A percentile compares a stretch with the other conserved stretches of the same genome.
Conservation (phyloP, 2,329 filamentous ascomycete species). For the Scedosporium minutisporum region DNA sequence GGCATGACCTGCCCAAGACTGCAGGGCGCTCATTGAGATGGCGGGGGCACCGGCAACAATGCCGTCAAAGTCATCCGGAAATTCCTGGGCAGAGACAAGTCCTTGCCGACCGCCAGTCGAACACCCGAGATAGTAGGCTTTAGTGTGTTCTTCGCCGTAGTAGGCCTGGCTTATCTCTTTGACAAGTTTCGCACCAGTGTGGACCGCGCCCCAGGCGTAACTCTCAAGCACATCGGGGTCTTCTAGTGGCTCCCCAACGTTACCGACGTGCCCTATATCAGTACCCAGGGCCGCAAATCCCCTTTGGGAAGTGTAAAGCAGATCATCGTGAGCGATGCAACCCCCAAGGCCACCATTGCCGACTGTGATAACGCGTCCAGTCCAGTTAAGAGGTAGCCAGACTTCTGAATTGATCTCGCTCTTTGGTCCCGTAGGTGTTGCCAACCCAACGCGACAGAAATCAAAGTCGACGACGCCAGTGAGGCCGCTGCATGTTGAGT, state of each 20-base stretch:
- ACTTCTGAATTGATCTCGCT: neutral
- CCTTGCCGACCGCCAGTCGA: conserved; percentile 43
- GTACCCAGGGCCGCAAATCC: conserved; percentile 32
- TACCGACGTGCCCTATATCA: conserved; percentile 32
- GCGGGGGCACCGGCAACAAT: conserved; percentile 35
- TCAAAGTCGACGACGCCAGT: neutral
- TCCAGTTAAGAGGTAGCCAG: neutral
- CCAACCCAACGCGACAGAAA: neutral
- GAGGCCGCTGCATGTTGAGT: neutral
- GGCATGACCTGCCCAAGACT: neutral
- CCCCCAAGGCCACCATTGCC: conserved; percentile 14
- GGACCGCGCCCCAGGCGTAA: conserved; percentile 30
- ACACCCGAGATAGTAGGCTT: conserved; percentile 36
- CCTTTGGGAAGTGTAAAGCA: conserved; percentile 17
- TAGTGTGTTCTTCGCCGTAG: conserved; percentile 27
- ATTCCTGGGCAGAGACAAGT: conserved; percentile 35
- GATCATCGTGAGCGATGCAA: conserved; percentile 21
- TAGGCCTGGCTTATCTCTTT: conserved; percentile 37
- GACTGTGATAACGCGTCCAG: neutral
- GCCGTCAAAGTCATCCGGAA: conserved; percentile 36
- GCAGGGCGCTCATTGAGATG: neutral
- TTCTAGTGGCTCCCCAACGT: conserved; percentile 20
- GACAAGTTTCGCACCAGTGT: conserved; percentile 24
- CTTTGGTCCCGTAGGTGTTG: neutral
- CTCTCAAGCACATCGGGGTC: conserved; percentile 23